phyloP scores from a whole-genome alignment of 2,329 filamentous ascomycete species.

The Alternaria sp. region DNA sequence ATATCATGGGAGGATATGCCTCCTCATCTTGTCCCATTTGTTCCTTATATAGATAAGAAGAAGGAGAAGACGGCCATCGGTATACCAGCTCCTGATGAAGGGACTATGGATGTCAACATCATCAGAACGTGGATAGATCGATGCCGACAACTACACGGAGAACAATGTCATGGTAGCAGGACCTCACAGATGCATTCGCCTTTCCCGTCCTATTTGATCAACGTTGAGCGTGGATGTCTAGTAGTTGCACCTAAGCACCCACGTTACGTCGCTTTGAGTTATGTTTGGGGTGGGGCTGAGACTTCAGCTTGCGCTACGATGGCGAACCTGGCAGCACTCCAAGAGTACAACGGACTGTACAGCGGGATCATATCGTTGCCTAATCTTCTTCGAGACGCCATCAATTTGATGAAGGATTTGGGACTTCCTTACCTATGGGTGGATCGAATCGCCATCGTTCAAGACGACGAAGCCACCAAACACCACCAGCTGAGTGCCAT shows the following conservation, averaged over 20 bases:
- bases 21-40: not conserved
- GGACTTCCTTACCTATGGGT: slow-evolving; percentile 12
- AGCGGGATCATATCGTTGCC: slow-evolving; percentile 9
- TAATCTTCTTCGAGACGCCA: slow-evolving; percentile 13
- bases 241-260: slow-evolving; percentile 4
- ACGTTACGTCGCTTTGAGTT: slow-evolving; percentile 22
- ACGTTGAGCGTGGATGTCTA: slow-evolving; percentile 9
- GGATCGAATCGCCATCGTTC: slow-evolving; percentile 15
- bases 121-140: not conserved
- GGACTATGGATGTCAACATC: not conserved
- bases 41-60: not conserved
- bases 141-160: not conserved
- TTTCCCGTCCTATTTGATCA: slow-evolving; percentile 6
- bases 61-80: no score
- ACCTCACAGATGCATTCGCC: not conserved
- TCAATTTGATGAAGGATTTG: slow-evolving; percentile 5
- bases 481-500: slow-evolving; percentile 16
- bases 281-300: not conserved
- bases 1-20: not conserved
- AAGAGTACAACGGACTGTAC: not conserved
- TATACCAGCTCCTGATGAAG: not conserved
- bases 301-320: not conserved
- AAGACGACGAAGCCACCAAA: slow-evolving; percentile 11
- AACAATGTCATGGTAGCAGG: not conserved
- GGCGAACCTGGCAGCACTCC: not conserved